A percentile compares a stretch with the other conserved stretches of the same genome.
Evolutionary conservation across 768 basidiomycete species (phyloP).

Genomic region (Cytidiella melzeri): DNA sequence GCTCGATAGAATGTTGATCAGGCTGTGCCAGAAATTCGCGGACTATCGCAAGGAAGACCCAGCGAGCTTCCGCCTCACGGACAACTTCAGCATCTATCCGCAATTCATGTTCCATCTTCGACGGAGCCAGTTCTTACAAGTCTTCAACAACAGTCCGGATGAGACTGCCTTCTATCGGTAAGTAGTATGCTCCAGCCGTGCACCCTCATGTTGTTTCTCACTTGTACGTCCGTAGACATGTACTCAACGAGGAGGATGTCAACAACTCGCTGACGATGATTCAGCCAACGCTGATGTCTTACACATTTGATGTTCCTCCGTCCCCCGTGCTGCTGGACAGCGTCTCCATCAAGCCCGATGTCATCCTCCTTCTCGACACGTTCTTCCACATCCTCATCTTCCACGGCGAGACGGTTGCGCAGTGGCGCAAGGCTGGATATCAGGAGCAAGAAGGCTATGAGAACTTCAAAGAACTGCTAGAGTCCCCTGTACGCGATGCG

Average conservation of each 20-base stretch:
- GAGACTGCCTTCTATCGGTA: constrained; percentile 98
- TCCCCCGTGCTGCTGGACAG: constrained; percentile 96
- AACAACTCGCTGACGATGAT: constrained; percentile 99
- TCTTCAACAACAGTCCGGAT: constrained; percentile 99
- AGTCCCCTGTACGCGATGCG: constrained; percentile 82
- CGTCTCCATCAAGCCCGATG: constrained; percentile 95
- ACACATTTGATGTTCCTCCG: constrained; percentile 85
- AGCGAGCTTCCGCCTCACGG: constrained; percentile 82
- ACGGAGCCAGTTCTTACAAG: constrained; percentile 96
- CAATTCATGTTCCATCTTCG: constrained; percentile 99
- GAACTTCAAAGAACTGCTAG: constrained; percentile 93
- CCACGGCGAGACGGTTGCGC: constrained; percentile 95
- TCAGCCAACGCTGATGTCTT: constrained; percentile 98
- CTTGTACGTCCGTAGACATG: constrained; percentile 52
- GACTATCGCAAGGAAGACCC: constrained; percentile 99
- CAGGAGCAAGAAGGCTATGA: constrained; percentile 99
- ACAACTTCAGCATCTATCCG: constrained; percentile 98
- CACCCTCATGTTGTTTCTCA: too few species aligned
- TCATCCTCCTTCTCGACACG: constrained; percentile 93
- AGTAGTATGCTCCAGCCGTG: constrained; percentile 17
- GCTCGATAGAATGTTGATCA: constrained; percentile 98
- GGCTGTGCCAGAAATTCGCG: constrained; percentile 98
- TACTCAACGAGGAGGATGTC: constrained; percentile 95
- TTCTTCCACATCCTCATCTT: constrained; percentile 99
- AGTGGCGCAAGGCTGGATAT: constrained; percentile 97